Evolutionary conservation across 2,329 filamentous ascomycete species (phyloP), one percentile per base, ranked within the genome.

Genomic region (Orbilia brochopaga): DNA sequence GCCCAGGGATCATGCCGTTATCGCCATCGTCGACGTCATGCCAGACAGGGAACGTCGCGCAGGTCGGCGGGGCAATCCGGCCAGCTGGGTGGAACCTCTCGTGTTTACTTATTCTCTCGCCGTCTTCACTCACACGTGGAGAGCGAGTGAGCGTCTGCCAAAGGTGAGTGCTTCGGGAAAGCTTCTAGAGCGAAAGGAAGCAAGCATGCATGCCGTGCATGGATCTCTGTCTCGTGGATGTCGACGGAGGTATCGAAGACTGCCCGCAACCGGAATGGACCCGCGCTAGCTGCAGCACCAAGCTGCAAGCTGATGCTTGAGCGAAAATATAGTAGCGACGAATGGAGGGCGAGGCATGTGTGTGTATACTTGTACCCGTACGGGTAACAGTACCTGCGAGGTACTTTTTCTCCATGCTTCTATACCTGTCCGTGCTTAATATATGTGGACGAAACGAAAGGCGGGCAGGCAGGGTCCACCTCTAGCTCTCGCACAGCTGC

Each of bases 381-480:
- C 27, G 3, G 27, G 27, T 32, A 32, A 3, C 27, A 8, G 4
- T 62, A 69, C 52, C 32, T 19, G 42, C 37, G 19, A 32, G 44
- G 57, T 62, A 69, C 64, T 50, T 57, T n/a, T n/a, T n/a, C n/a
- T n/a, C n/a, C n/a, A n/a, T n/a, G n/a, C n/a, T n/a, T n/a, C n/a
- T n/a, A n/a, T n/a, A n/a, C n/a, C 2, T n/a, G 21, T 17, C 46
- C 6, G n/a, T 61, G n/a, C 1, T 13, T n/a, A n/a, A n/a, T 23
- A 23, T 32, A 32, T 32, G 27, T 32, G 27, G 27, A 32, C 51
- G 42, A 46, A 50, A 44, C 61, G 52, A 60, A 69, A 58, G 46
- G 8, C 15, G 40, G 15, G n/a, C n/a, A 32, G 40, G 64, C 67
- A 72, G 67, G 67, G 67, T 72, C 67, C 67, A 72, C 67, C 44